Conservation (phyloP, 345 rosid genomes). For the Rhodamnia rubescens region DNA sequence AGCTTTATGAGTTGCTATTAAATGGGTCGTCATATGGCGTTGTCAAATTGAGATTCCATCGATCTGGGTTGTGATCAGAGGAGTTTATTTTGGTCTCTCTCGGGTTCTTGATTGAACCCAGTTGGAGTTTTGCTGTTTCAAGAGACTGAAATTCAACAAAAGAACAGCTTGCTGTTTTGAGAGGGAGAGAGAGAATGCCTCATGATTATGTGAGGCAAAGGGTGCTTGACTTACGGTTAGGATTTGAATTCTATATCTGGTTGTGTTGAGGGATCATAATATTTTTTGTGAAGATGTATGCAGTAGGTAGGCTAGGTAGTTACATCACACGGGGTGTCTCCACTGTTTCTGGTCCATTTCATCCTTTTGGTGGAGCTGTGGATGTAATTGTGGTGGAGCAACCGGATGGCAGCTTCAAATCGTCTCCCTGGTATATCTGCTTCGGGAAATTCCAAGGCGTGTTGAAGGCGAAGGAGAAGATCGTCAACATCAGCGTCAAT, state of each 20-base stretch:
- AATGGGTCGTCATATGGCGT: not conserved
- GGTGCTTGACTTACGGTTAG: slow-evolving; percentile 1
- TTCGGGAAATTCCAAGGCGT: slow-evolving; percentile 98
- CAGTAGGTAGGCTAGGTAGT: slow-evolving; percentile 84
- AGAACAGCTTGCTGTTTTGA: not conserved
- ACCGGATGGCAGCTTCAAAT: slow-evolving; percentile 85
- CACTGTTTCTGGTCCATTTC: slow-evolving; percentile 78
- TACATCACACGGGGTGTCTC: slow-evolving; percentile 75
- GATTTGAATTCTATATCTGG: not conserved
- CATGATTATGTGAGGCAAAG: not conserved
- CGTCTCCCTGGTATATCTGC: slow-evolving; percentile 96
- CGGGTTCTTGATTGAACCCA: not conserved
- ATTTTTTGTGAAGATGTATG: slow-evolving; percentile 35
- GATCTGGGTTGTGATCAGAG: not conserved
- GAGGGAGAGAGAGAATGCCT: not conserved
- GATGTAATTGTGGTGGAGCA: slow-evolving; percentile 93
- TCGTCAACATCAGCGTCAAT: slow-evolving; percentile 58
- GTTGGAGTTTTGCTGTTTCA: not conserved
- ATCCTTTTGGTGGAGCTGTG: slow-evolving; percentile 97
- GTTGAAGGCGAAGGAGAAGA: slow-evolving; percentile 54
- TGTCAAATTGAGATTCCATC: not conserved
- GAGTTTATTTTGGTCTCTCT: not conserved
- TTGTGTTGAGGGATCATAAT: not conserved
- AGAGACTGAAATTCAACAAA: not conserved
- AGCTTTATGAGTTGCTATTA: not conserved